Percentiles rank a stretch among this genome's conserved stretches.
phyloP scores from a whole-genome alignment of 1,284 basidiomycete species.

The Cryptococcus sp. region DNA sequence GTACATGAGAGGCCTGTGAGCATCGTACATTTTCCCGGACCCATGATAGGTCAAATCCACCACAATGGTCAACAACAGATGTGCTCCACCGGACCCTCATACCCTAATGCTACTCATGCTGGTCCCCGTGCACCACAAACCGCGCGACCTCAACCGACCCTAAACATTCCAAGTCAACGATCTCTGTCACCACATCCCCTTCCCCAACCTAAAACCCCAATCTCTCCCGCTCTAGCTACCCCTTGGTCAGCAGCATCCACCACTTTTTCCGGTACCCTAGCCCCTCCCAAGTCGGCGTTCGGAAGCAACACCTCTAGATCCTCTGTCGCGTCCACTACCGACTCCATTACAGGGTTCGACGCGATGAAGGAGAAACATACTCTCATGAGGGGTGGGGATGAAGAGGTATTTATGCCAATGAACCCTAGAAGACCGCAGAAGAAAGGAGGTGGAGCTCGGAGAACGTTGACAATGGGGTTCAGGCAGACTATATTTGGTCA shows the following conservation, averaged over 20 bases:
- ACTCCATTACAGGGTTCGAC: conserved; percentile 32
- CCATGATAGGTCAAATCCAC: neutral
- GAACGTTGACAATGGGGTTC: conserved; percentile 6
- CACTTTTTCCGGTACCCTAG: conserved; percentile 9
- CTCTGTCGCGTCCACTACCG: conserved; percentile 12
- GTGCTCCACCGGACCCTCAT: neutral
- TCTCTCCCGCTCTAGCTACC: conserved; percentile 37
- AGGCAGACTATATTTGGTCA: conserved; percentile 13
- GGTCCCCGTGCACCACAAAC: neutral
- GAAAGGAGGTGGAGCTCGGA: conserved; percentile 6
- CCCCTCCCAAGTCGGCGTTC: conserved; percentile 19
- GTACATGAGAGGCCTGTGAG: neutral
- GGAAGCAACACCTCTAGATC: conserved; percentile 20
- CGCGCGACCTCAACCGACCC: conserved; percentile 1
- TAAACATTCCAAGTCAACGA: neutral
- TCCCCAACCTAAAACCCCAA: conserved; percentile 25
- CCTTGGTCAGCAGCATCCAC: conserved; percentile 10
- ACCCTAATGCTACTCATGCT: conserved; percentile 1
- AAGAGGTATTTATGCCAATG: conserved; percentile 35
- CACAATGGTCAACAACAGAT: neutral
- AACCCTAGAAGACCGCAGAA: conserved; percentile 18
- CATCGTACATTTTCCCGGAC: neutral
- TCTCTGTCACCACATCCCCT: conserved; percentile 11
- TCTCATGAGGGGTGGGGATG: conserved; percentile 38
- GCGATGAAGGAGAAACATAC: conserved; percentile 38